Percentiles rank a stretch among this genome's conserved stretches.
These are phyloP conservation scores for Claviceps pusilla DNA, from an alignment of 2,329 filamentous ascomycete genomes.

Conservation along the genomic window DNA sequence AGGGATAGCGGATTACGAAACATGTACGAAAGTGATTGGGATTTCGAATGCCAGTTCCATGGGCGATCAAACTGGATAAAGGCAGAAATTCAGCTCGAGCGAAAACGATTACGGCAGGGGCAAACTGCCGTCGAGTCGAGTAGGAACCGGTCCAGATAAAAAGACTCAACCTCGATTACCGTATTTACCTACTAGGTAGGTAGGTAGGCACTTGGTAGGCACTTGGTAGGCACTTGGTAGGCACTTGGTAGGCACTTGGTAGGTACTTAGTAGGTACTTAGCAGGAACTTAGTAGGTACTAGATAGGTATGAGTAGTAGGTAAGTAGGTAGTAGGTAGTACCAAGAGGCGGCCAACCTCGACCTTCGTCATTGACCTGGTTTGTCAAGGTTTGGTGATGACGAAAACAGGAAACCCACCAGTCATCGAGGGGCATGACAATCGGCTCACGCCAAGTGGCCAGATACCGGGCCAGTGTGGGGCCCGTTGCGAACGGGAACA, in stretches of 20 bases:
- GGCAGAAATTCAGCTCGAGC: background rate
- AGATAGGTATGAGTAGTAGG: too few relatives aligned
- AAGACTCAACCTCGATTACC: background rate
- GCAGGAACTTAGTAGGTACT: background rate
- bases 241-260: too few relatives aligned
- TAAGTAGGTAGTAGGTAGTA: too few relatives aligned
- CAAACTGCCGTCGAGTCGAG: background rate
- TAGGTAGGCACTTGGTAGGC: too few relatives aligned
- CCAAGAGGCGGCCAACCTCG: too few relatives aligned
- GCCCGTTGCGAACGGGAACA: too few relatives aligned
- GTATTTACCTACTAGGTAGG: background rate
- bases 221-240: too few relatives aligned
- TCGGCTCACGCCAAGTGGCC: background rate
- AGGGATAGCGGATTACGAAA: background rate
- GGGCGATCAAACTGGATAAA: too few relatives aligned
- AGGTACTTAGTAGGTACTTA: too few relatives aligned
- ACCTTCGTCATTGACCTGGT: background rate
- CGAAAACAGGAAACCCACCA: background rate
- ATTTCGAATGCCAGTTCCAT: background rate
- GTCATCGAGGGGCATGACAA: background rate
- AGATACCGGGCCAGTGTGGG: background rate
- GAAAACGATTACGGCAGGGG: too few relatives aligned
- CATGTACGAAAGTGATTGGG: slow-evolving; percentile 1
- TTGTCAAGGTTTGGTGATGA: background rate
- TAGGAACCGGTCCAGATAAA: background rate